phyloP scores from a whole-genome alignment of 805 yeast genomes.

The Saturnispora gosingensis region DNA sequence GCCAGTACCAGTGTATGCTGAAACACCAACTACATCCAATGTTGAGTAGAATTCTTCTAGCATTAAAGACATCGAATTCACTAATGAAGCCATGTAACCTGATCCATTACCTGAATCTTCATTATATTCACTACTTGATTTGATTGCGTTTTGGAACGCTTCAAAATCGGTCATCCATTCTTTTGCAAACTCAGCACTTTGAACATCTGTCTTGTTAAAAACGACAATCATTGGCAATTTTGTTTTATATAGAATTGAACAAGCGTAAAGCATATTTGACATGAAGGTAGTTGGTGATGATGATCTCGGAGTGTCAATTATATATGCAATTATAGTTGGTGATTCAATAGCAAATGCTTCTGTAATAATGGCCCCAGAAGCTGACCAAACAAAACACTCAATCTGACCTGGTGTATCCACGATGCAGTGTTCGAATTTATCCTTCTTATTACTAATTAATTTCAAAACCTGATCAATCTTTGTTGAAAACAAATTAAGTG shows the following conservation, averaged over 20 bases:
- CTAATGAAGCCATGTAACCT: constrained; percentile 89
- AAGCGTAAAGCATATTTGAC: constrained; percentile 97
- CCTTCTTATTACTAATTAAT: constrained; percentile 65
- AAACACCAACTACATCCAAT: constrained; percentile 85
- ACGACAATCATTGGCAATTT: constrained; percentile 95
- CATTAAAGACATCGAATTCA: constrained; percentile 93
- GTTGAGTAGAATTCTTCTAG: constrained; percentile 93
- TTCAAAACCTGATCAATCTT: constrained; percentile 92
- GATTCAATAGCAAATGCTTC: constrained; percentile 93
- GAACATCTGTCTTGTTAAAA: constrained; percentile 88
- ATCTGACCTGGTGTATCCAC: constrained; percentile 99
- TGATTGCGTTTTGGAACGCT: constrained; percentile 72
- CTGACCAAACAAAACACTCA: constrained; percentile 97
- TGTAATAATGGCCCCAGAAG: constrained; percentile 92
- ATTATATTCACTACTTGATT: constrained; percentile 29
- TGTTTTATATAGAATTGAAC: constrained; percentile 92
- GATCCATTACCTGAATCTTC: constrained; percentile 46
- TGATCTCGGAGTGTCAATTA: constrained; percentile 93
- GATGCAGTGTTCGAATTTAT: constrained; percentile 55
- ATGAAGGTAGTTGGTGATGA: constrained; percentile 93
- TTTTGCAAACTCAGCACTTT: constrained; percentile 76
- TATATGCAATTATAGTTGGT: constrained; percentile 93
- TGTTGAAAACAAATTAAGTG: constrained; percentile 83
- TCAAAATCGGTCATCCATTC: constrained; percentile 99
- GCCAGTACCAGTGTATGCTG: constrained; percentile 89